phyloP scores from a whole-genome alignment of 2,329 filamentous ascomycete species.

The Aspergillus sp. region DNA sequence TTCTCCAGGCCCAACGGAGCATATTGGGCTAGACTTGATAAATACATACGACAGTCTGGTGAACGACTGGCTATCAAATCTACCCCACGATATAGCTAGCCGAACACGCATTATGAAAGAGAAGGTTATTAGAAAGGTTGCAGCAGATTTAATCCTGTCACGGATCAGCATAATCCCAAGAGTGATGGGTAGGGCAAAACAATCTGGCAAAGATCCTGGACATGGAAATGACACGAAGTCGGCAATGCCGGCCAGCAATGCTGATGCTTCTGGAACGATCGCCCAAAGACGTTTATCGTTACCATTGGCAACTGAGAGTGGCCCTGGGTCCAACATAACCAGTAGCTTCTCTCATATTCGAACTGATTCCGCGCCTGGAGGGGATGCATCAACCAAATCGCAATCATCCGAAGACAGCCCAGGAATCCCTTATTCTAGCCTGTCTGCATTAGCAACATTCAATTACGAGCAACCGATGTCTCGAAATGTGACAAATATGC shows the following conservation, averaged over 20 bases:
- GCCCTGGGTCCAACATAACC: too few species aligned
- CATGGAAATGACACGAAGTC: not conserved
- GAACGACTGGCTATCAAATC: constrained; percentile 30
- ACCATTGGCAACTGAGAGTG: too few species aligned
- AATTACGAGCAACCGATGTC: constrained; percentile 14
- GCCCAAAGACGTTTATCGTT: not conserved
- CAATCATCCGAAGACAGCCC: not conserved
- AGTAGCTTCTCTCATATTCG: too few species aligned
- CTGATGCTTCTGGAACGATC: not conserved
- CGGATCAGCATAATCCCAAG: constrained; percentile 21
- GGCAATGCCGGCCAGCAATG: not conserved
- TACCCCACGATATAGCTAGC: constrained; percentile 29
- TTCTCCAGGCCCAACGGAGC: constrained; percentile 1
- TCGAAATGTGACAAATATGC: constrained; percentile 20
- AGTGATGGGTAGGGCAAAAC: too few species aligned
- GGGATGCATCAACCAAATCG: too few species aligned
- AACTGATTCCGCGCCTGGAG: too few species aligned
- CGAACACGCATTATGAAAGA: constrained; percentile 35
- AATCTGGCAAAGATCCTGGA: not conserved
- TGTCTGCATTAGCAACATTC: constrained; percentile 27
- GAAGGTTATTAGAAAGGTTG: constrained; percentile 29
- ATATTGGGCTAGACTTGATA: constrained; percentile 15
- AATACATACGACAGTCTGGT: constrained; percentile 32
- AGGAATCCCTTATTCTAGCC: constrained; percentile 9
- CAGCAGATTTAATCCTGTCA: constrained; percentile 32